Base-by-base conservation (phyloP, 768 basidiomycete genomes). In the Gyrodon lividus region DNA sequence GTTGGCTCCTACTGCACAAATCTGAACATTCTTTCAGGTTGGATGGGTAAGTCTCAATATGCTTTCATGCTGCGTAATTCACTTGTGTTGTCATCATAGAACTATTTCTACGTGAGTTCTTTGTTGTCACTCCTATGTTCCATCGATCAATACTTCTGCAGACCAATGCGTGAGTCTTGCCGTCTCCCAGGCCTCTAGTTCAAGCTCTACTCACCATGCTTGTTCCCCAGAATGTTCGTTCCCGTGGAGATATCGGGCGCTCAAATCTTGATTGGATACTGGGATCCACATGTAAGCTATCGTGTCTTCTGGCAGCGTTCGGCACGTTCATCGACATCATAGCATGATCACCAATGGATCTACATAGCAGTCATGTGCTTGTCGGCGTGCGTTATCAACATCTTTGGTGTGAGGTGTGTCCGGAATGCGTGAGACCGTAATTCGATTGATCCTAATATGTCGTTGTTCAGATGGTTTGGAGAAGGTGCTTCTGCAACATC, bases 201-300 rank as follows among this genome's bases (percentile, higher is more conserved):
- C 30, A 30, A 34, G 17, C 4, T 3, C 12, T 24, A 24, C 2
- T 13, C 5, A 13, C 16, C 33, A 8, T 33, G 12, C 28, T 16
- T 10, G 6, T 8, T 12, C 6, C 19, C 37, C 9, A 79, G 77
- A n/a, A 83, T 86, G 48, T 76, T 84, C 2, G 74, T 81, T 1
- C 87, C 87, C 8, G 82, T 84, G 22, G 87, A 90, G 70, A 77
- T 92, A 50, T 82, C 83, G 2, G 88, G 87, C 2, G 81, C 86
- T 12, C 76, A 80, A 12, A 76, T 91, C 45, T 67, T 92, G 12
- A 72, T 91, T 50, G 74, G 78, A 6, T 90, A 84, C 71, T 91
- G 88, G 88, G 84, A 87, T 67, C 56, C 69, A 26, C 72, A 83
- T 56, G 82, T 83, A 54, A 48, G 74, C 46, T n/a, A 22, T 43